These are phyloP conservation scores for Shiraia bambusicola DNA, from an alignment of 2,329 filamentous ascomycete species.

Conservation along the genomic window DNA sequence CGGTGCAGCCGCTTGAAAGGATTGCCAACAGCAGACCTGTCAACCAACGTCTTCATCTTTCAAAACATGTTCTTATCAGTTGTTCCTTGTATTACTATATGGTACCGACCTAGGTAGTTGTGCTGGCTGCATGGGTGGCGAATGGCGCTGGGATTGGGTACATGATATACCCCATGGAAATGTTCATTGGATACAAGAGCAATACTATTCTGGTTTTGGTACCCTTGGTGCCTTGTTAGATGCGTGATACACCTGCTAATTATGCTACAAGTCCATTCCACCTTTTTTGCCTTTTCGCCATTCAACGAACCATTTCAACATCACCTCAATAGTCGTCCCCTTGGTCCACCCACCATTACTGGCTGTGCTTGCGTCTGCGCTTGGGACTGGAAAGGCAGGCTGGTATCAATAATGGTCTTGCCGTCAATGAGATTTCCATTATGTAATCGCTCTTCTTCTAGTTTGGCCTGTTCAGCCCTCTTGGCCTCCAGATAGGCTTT, in stretches of 20 bases:
- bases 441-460: conserved; percentile 58
- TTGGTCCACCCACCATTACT: conserved; percentile 19
- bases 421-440: conserved; percentile 60
- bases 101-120: too few relatives aligned
- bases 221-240: neutral
- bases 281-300: neutral
- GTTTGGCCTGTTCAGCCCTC: conserved; percentile 54
- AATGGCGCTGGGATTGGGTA: conserved; percentile 1
- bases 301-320: too few relatives aligned
- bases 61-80: neutral
- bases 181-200: conserved; percentile 1
- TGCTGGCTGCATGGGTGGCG: conserved; percentile 2
- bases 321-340: conserved; percentile 12
- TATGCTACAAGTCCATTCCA: neutral
- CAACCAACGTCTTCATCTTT: neutral
- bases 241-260: neutral
- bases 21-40: too few relatives aligned
- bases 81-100: neutral
- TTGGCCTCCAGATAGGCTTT: conserved; percentile 64
- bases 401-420: conserved; percentile 43
- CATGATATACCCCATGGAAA: conserved; percentile 1
- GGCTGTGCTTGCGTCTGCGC: conserved; percentile 15
- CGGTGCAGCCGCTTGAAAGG: conserved; percentile 9
- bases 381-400: conserved; percentile 23
- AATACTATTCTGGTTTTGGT: neutral